Evolutionary conservation across 2,329 filamentous ascomycete species (phyloP), one percentile per base, ranked within the genome.

Genomic region (Verticillium klebahnii): DNA sequence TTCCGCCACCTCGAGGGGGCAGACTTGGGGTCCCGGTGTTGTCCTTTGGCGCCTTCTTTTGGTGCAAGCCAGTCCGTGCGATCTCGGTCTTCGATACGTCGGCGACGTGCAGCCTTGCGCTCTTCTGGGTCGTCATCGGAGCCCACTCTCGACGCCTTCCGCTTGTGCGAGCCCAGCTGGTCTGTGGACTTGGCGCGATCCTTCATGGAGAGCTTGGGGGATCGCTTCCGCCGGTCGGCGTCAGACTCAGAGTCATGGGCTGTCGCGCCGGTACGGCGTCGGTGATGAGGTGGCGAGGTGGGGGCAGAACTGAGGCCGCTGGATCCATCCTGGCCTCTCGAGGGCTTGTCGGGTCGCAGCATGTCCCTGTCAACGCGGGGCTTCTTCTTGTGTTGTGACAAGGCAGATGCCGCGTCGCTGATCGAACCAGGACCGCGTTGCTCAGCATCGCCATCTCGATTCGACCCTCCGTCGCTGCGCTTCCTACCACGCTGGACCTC

Each of bases 261-360:
- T 65, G 75, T 73, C 5, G 14, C 32, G 31, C 74, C 74, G 29
- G 74, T 73, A 37, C 72, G 75, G 50, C 71, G 72, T 60, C 71
- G 75, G 61, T 77, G 73, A 56, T 76, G 73, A 57, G 79, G 78
- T 56, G 85, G 83, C 29, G 85, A 88, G 17, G 81, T 78, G 50
- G 84, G 85, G 56, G 82, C 83, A 61, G 85, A 87, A 73, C 83
- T 87, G 66, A 85, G 75, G 34, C 82, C 83, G 69, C 82, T 85
- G 2, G 83, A 85, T 52, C 74, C 75, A 67, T 85, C 82, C 69
- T 85, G 84, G 60, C 64, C 73, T 60, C 77, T 77, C 67, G 69
- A 68, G 61, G 74, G 72, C 61, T 74, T 73, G 57, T 79, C 77
- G 58, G 45, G 58, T 19, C 57, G 37, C 4, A 58, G 31, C 23